A percentile compares a stretch with the other conserved stretches of the same genome.
Conservation (phyloP, 331 rosid species). For the Telfairia occidentalis region DNA sequence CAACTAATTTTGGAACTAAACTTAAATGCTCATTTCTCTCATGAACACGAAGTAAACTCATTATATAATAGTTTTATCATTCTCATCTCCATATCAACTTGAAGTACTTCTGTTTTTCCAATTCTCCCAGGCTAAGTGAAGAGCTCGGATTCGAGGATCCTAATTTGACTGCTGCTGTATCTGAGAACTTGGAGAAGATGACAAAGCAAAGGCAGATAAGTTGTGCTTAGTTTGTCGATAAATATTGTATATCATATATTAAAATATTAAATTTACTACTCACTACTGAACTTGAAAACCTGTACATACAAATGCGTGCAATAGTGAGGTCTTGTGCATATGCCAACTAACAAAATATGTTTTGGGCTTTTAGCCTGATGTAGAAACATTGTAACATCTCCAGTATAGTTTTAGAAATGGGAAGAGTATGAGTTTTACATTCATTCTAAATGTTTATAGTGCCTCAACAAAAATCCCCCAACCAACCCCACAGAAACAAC, state of each 20-base stretch:
- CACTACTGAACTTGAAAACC: not conserved
- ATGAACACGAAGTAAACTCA: not conserved
- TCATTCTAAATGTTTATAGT: not conserved
- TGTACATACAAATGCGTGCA: slow-evolving; percentile 1
- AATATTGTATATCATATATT: slow-evolving; percentile 19
- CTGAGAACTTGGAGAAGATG: slow-evolving; percentile 79
- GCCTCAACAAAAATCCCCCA: not conserved
- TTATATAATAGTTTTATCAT: not conserved
- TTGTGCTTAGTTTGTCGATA: slow-evolving; percentile 45
- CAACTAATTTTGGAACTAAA: not conserved
- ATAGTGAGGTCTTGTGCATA: slow-evolving; percentile 8
- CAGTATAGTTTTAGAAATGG: not conserved
- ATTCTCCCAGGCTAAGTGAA: slow-evolving; percentile 47
- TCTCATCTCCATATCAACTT: not conserved
- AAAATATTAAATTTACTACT: not conserved
- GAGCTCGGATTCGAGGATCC: slow-evolving; percentile 89
- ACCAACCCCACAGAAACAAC: not conserved
- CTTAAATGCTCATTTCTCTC: not conserved
- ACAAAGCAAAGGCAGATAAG: slow-evolving; percentile 62
- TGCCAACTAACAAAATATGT: not conserved
- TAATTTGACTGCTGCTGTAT: slow-evolving; percentile 73
- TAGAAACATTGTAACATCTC: slow-evolving; percentile 1
- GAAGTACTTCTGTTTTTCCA: slow-evolving; percentile 9
- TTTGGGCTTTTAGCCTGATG: slow-evolving; percentile 9
- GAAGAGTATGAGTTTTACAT: not conserved